Percentiles rank a stretch among this genome's conserved stretches.
Evolutionary conservation across 257 asterid genomes (phyloP).

Genomic region (Ajuga chamaepitys): DNA sequence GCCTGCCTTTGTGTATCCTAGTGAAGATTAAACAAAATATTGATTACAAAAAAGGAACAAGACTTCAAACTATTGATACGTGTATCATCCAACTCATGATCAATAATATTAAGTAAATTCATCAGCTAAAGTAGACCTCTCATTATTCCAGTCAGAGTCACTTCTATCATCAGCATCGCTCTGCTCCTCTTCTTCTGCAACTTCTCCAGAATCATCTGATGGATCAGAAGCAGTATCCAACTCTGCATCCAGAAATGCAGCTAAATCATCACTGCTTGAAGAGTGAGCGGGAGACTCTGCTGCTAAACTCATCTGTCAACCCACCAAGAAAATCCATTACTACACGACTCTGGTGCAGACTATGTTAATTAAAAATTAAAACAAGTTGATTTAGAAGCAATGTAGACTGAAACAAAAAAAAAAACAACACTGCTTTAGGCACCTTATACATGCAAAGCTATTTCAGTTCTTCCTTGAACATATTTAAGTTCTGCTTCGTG

Average conservation of each 20-base stretch:
- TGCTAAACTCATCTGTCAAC: slow-evolving; percentile 66
- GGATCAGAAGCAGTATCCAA: slow-evolving; percentile 56
- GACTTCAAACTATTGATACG: background rate
- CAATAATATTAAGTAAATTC: background rate
- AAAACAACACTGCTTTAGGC: background rate
- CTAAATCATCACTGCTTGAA: slow-evolving; percentile 81
- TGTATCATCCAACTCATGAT: background rate
- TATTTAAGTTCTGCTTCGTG: background rate
- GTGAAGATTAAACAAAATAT: background rate
- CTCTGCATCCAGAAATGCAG: slow-evolving; percentile 66
- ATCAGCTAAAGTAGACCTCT: slow-evolving; percentile 27
- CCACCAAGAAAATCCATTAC: background rate
- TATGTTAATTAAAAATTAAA: background rate
- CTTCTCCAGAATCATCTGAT: slow-evolving; percentile 34
- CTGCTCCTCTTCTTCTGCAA: slow-evolving; percentile 28
- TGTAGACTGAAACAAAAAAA: background rate
- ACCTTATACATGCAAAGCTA: background rate
- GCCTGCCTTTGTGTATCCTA: background rate
- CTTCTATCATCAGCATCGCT: slow-evolving; percentile 20
- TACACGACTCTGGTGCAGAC: background rate
- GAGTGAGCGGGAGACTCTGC: slow-evolving; percentile 75
- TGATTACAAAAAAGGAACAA: background rate
- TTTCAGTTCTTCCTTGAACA: background rate
- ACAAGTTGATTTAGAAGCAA: background rate
- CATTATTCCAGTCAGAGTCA: slow-evolving; percentile 19